phyloP scores from a whole-genome alignment of 2,329 filamentous ascomycete species.

The Cryphonectria carpinicola region DNA sequence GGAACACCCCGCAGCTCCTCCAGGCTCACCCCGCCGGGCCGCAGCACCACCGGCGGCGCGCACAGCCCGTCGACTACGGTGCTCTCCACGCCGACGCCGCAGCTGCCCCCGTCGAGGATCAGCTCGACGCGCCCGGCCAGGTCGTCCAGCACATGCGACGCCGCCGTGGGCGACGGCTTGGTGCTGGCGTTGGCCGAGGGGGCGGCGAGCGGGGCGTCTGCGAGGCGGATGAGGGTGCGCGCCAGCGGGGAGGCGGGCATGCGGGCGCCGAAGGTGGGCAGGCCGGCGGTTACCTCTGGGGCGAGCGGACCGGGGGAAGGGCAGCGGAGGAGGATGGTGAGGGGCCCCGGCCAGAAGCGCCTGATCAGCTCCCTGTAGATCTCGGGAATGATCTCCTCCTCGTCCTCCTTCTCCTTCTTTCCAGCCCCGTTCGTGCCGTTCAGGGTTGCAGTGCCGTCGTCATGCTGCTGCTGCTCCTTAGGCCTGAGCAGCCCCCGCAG shows the following conservation, averaged over 20 bases:
- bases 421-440: slow-evolving; percentile 26
- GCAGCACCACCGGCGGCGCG: slow-evolving; percentile 76
- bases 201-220: slow-evolving; percentile 80
- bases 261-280: slow-evolving; percentile 83
- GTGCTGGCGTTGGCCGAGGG: slow-evolving; percentile 96
- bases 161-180: slow-evolving; percentile 87
- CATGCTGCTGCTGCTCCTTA: slow-evolving; percentile 10
- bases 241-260: slow-evolving; percentile 89
- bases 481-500: slow-evolving; percentile 63
- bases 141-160: slow-evolving; percentile 87
- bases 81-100: slow-evolving; percentile 89
- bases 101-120: slow-evolving; percentile 87
- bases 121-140: slow-evolving; percentile 79
- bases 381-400: slow-evolving; percentile 59
- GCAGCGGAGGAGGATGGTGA: slow-evolving; percentile 87
- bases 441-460: slow-evolving; percentile 6
- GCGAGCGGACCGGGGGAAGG: slow-evolving; percentile 73
- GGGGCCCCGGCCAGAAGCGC: slow-evolving; percentile 90
- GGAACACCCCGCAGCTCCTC: slow-evolving; percentile 73
- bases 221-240: slow-evolving; percentile 79
- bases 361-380: slow-evolving; percentile 80
- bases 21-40: slow-evolving; percentile 85
- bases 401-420: neutral
- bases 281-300: slow-evolving; percentile 86
- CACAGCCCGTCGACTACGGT: slow-evolving; percentile 93